These are phyloP conservation scores for Sugiyamaella grinbergsii DNA, from an alignment of 1,139 yeast genomes.

Conservation along the genomic window DNA sequence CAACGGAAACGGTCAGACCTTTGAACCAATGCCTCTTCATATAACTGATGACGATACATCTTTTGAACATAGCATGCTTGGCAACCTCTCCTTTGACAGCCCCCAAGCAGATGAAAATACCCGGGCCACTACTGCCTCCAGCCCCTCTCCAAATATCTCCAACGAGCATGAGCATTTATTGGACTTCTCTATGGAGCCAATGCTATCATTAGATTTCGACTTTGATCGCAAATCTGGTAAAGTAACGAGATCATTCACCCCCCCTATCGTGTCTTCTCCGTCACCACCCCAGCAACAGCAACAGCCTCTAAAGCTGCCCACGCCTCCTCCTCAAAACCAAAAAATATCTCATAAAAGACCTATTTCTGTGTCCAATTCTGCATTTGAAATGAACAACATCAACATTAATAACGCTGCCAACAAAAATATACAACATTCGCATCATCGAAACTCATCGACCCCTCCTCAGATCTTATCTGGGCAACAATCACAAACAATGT, in stretches of 20 bases:
- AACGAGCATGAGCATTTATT: constrained; percentile 8
- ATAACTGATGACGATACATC: too few relatives aligned
- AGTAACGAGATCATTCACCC: constrained; percentile 20
- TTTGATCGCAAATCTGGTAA: constrained; percentile 20
- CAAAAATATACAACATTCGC: constrained; percentile 11
- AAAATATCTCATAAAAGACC: constrained; percentile 10
- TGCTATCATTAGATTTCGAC: constrained; percentile 22
- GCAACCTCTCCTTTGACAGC: background rate
- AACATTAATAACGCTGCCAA: constrained; percentile 18
- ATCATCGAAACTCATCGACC: constrained; percentile 15
- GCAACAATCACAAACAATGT: constrained; percentile 16
- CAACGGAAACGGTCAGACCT: constrained; percentile 3
- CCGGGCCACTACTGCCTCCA: background rate
- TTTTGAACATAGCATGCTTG: background rate
- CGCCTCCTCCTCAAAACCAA: constrained; percentile 15
- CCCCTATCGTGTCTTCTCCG: constrained; percentile 10
- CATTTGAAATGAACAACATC: constrained; percentile 16
- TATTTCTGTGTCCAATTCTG: constrained; percentile 15
- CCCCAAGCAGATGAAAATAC: background rate
- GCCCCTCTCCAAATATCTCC: background rate
- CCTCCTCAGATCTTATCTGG: constrained; percentile 8
- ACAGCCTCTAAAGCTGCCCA: constrained; percentile 13
- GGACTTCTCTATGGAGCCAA: constrained; percentile 21
- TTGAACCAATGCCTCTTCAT: background rate
- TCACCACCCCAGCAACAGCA: constrained; percentile 1